Percentiles rank a stretch among this genome's conserved stretches.
These are phyloP conservation scores for Dendrobium huoshanense DNA, from an alignment of 106 monocot genomes.

Conservation along the genomic window DNA sequence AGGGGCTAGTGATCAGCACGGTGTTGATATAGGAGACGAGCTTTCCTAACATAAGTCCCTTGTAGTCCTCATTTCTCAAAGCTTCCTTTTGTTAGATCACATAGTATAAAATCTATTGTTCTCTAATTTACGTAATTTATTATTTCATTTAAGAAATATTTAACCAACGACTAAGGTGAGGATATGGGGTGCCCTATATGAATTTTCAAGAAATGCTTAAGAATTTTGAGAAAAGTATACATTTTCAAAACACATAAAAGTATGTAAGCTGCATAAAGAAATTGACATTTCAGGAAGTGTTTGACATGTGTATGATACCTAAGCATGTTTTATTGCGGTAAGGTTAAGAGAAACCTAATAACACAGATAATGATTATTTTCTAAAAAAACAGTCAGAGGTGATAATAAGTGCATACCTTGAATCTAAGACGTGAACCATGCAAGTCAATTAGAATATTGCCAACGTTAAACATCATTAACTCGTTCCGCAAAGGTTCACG, in stretches of 20 bases:
- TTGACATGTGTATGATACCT: neutral
- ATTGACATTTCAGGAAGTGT: neutral
- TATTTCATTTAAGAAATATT: neutral
- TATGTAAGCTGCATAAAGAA: neutral
- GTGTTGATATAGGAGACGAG: too few species aligned
- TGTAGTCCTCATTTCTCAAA: too few species aligned
- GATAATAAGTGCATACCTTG: constrained; percentile 27
- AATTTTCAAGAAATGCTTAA: neutral
- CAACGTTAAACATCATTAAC: constrained; percentile 14
- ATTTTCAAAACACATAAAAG: neutral
- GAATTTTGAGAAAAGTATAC: neutral
- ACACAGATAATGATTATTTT: neutral
- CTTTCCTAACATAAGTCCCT: too few species aligned
- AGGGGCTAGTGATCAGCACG: too few species aligned
- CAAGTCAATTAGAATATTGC: constrained; percentile 43
- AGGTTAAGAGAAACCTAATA: neutral
- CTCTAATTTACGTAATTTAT: too few species aligned
- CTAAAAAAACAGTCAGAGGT: neutral
- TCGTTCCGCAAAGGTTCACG: constrained; percentile 9
- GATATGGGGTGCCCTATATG: neutral
- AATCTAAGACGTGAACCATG: constrained; percentile 39
- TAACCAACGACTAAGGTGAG: neutral
- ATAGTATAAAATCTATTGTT: too few species aligned
- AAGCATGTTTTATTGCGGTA: neutral
- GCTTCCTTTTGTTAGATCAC: too few species aligned